Evolutionary conservation across 257 asterid genomes (phyloP), one percentile per base, ranked within the genome.

Genomic region (Nicotiana tomentosiformis): DNA sequence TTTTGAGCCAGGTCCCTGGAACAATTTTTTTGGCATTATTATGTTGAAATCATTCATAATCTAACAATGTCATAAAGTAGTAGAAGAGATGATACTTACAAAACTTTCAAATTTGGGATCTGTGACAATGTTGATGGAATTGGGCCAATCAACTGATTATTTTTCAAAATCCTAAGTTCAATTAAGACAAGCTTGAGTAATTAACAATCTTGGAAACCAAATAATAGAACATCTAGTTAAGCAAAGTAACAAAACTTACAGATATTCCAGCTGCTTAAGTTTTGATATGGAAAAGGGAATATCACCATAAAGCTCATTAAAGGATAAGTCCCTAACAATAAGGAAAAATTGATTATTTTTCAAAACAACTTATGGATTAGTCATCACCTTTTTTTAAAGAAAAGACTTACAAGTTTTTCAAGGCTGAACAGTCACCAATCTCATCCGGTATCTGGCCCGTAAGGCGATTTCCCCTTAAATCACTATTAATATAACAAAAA

Each of bases 381-480:
- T 23, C 53, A 67, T 67, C 77, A 33, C 2, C 49, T 33, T 7
- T 7, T 33, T 20, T 17, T 16, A 17, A 29, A 74, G 64, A 74
- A 49, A 17, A 60, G 37, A 86, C 91, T 78, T 87, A 96, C 99
- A 96, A 85, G 83, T 90, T 93, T 81, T 26, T 82, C 87, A 96
- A 77, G 77, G 90, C 89, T 5, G 94, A 91, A 88, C 98, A 96
- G 80, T 96, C 99, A 37, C 98, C 99, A 86, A 96, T 93, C 89
- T 96, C 98, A 86, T 96, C 99, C 2, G 99, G 99, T 82, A 96
- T 96, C 84, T 94, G 99, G 14, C 99, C 98, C 2, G 97, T 91
- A 2, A 96, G 94, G 77, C 86, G 85, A 87, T 94, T 96, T 49
- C 85, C 96, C 87, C 89, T 90, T 56, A 93, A 83, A 77, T 94